These are phyloP conservation scores for Chlorella variabilis DNA, from an alignment of 163 green algal genomes.

Conservation along the genomic window DNA sequence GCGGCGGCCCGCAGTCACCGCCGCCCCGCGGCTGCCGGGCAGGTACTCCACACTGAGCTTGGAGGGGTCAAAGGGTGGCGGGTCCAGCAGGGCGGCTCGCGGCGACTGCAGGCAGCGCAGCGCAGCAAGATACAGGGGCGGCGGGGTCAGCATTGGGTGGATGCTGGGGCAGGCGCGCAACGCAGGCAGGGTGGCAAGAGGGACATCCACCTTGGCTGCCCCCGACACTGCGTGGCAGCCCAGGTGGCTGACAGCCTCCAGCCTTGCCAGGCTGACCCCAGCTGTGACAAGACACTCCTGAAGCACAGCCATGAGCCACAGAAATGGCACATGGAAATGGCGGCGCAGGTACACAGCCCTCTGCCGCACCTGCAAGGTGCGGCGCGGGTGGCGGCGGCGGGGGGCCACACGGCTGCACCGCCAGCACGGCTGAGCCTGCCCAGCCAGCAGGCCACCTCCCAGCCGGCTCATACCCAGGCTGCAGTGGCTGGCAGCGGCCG, in stretches of 20 bases:
- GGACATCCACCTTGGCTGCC: too few relatives aligned
- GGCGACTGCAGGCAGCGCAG: slow-evolving; percentile 14
- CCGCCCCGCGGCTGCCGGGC: slow-evolving; percentile 27
- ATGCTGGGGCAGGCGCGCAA: too few relatives aligned
- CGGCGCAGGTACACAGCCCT: too few relatives aligned
- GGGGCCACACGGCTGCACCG: background rate
- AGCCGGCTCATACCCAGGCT: background rate
- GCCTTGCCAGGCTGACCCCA: too few relatives aligned
- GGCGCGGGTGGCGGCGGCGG: background rate
- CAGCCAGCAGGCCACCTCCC: background rate
- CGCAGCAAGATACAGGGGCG: background rate
- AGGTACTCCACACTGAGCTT: slow-evolving; percentile 81
- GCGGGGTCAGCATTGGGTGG: too few relatives aligned
- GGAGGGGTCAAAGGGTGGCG: slow-evolving; percentile 75
- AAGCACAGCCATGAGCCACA: too few relatives aligned
- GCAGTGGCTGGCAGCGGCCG: background rate
- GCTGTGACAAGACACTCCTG: too few relatives aligned
- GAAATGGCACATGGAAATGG: too few relatives aligned
- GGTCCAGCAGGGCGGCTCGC: slow-evolving; percentile 69
- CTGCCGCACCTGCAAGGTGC: background rate
- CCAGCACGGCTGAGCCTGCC: background rate
- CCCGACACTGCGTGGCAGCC: too few relatives aligned
- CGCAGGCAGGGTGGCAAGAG: too few relatives aligned
- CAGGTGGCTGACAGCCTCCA: too few relatives aligned
- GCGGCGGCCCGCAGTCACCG: slow-evolving; percentile 31